These are phyloP conservation scores for Coprinopsis marcescibilis DNA, from an alignment of 768 basidiomycete species.

Conservation along the genomic window DNA sequence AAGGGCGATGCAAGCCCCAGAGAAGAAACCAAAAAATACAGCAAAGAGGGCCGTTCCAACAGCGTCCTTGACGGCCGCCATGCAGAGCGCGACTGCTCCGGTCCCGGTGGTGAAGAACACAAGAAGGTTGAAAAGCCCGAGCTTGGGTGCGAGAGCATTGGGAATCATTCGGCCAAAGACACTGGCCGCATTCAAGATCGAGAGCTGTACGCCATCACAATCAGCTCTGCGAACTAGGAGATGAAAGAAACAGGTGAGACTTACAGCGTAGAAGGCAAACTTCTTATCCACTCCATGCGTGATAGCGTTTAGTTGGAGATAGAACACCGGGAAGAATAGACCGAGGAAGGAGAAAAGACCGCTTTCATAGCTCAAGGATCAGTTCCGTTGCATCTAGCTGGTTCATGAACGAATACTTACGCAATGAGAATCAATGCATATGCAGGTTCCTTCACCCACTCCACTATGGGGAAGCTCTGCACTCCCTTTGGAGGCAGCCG, in stretches of 20 bases:
- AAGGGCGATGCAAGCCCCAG: constrained; percentile 33
- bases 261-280: constrained; percentile 42
- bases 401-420: constrained; percentile 5
- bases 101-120: constrained; percentile 28
- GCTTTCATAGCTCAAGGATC: constrained; percentile 14
- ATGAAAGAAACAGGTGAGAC: background rate
- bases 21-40: constrained; percentile 40
- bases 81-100: constrained; percentile 33
- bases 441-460: constrained; percentile 27
- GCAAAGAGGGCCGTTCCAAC: constrained; percentile 34
- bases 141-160: constrained; percentile 31
- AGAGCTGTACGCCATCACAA: constrained; percentile 26
- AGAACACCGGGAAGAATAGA: constrained; percentile 43
- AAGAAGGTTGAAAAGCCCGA: constrained; percentile 41
- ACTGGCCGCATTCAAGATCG: constrained; percentile 48
- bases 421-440: constrained; percentile 18
- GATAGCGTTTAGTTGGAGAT: constrained; percentile 43
- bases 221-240: background rate
- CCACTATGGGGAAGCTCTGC: constrained; percentile 17
- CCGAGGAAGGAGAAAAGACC: constrained; percentile 27
- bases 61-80: constrained; percentile 31
- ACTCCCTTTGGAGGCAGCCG: constrained; percentile 28
- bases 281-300: constrained; percentile 31
- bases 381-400: background rate
- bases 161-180: constrained; percentile 47